Evolutionary conservation across 2,329 filamentous ascomycete genomes (phyloP), one percentile per base, ranked within the genome.

Genomic region (Bipolaris victoriae): DNA sequence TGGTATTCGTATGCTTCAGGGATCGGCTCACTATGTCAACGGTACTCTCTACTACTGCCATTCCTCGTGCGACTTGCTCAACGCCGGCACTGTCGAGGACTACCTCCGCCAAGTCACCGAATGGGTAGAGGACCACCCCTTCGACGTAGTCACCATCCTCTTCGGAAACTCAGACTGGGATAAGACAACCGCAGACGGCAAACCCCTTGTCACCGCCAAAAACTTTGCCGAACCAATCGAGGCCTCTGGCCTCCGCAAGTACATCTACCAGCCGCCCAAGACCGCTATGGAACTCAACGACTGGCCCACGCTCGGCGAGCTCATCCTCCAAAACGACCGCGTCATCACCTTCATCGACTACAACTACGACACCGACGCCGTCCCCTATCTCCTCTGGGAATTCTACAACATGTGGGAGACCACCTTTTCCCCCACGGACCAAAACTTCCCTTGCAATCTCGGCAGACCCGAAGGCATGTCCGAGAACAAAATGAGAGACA

Each of bases 361-460:
- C 62, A 71, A 73, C 66, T 91, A 90, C 66, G 88, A 97, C 74
- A 90, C 95, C 75, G 85, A 83, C 0, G 83, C 83, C 11, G 89
- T 92, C 18, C 92, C 93, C 0, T 97, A 91, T 84, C 83, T 97
- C 52, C 82, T 97, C 31, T 92, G 97, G 77, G 84, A 97, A 76
- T 97, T 97, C 79, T 87, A 86, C 15, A 90, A 96, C 71, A 84
- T 96, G 78, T 97, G 91, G 90, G 93, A 97, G 79, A 95, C 92
- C 1, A 90, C 91, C 0, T 97, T 96, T 72, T 90, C 91, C 54
- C 92, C 86, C 0, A 87, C 84, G 0, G 77, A 88, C 66, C 73
- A 85, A 3, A 74, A 75, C 1, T 96, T 97, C 73, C 92, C 93
- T 0, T 97, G 94, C 79, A 87, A 80, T 0, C 82, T 89, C 15